phyloP scores from a whole-genome alignment of 139 green algal genomes.

The Desmodesmus armatus region DNA sequence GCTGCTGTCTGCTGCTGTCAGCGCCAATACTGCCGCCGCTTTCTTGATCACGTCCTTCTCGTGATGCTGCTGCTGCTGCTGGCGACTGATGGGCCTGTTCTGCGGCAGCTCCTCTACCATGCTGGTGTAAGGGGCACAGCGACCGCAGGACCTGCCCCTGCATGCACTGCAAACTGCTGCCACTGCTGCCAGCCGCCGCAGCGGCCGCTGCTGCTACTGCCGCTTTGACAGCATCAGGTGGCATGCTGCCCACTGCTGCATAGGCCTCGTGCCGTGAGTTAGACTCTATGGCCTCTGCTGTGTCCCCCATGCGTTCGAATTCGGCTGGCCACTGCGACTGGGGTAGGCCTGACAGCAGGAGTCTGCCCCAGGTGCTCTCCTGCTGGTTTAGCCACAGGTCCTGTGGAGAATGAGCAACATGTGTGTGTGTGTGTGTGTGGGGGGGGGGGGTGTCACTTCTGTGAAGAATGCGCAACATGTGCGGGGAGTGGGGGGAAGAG shows the following conservation, averaged over 20 bases:
- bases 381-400: constrained; percentile 8
- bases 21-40: background rate
- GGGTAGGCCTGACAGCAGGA: background rate
- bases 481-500: too few relatives aligned
- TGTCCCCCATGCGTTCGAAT: background rate
- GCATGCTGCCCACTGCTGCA: background rate
- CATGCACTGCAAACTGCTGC: background rate
- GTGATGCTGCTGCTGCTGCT: constrained; percentile 18
- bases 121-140: background rate
- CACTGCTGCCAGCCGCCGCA: background rate
- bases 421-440: too few relatives aligned
- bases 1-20: constrained; percentile 3
- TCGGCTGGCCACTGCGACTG: background rate
- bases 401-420: background rate
- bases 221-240: background rate
- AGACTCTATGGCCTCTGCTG: background rate
- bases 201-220: background rate
- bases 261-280: background rate
- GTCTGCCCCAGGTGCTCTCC: background rate
- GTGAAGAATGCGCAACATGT: too few relatives aligned
- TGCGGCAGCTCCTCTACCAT: background rate
- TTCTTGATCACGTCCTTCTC: too few relatives aligned
- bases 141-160: background rate
- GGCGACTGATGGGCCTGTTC: background rate
- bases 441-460: too few relatives aligned